Conservation (phyloP, 2,329 filamentous ascomycete species). For the Geosmithia putterillii region DNA sequence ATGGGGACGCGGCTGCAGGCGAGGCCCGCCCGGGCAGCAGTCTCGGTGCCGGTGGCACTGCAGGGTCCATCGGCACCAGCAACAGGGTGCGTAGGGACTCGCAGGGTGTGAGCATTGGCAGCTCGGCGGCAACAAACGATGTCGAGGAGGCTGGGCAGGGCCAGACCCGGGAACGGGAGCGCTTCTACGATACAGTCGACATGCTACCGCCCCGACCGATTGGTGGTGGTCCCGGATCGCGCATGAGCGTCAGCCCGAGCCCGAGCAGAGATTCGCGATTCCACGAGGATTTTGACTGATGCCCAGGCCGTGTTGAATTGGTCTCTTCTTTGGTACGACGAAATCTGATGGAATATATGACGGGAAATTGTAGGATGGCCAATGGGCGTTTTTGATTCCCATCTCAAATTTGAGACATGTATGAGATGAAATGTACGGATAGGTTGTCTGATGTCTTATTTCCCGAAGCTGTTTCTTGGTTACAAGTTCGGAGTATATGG, state of each 20-base stretch:
- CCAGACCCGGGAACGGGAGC: slow-evolving; percentile 2
- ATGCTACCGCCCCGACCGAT: slow-evolving; percentile 22
- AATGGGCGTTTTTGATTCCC: too few species aligned
- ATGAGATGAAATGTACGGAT: too few species aligned
- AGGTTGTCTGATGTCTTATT: too few species aligned
- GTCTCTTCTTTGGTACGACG: background rate
- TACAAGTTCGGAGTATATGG: too few species aligned
- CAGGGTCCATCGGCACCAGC: background rate
- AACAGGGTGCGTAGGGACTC: slow-evolving; percentile 12
- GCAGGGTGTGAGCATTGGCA: slow-evolving; percentile 22
- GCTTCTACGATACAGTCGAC: slow-evolving; percentile 3
- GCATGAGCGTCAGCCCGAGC: slow-evolving; percentile 41
- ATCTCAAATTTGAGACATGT: too few species aligned
- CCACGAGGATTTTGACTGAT: slow-evolving; percentile 34
- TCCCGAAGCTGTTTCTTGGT: too few species aligned
- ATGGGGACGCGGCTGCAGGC: slow-evolving; percentile 1
- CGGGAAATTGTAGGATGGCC: too few species aligned
- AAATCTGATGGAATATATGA: too few species aligned
- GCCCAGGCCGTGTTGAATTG: background rate
- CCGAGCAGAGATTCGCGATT: slow-evolving; percentile 47
- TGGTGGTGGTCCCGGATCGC: slow-evolving; percentile 14
- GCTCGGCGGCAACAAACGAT: slow-evolving; percentile 24
- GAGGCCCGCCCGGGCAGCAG: slow-evolving; percentile 6
- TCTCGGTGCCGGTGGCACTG: background rate
- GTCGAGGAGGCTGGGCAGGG: slow-evolving; percentile 8